phyloP scores from a whole-genome alignment of 2,329 filamentous ascomycete genomes.

The Trichophyton equinum region DNA sequence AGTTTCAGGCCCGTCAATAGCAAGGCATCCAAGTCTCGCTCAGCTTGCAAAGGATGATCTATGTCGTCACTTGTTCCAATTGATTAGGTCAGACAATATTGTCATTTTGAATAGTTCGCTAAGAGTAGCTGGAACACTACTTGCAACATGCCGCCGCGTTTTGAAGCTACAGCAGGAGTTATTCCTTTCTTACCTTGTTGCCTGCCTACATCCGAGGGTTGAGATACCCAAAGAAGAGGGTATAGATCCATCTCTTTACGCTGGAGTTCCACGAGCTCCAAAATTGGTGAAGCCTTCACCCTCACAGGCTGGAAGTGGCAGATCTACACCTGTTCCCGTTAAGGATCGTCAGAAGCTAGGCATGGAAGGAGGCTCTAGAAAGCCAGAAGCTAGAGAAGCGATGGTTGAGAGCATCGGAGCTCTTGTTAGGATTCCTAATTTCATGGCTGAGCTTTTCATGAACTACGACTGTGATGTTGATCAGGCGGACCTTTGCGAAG shows the following conservation, averaged over 20 bases:
- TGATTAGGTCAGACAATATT: slow-evolving; percentile 93
- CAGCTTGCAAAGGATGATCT: slow-evolving; percentile 82
- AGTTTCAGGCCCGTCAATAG: slow-evolving; percentile 89
- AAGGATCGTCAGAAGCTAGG: slow-evolving; percentile 88
- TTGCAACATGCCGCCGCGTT: slow-evolving; percentile 80
- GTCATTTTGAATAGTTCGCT: slow-evolving; percentile 85
- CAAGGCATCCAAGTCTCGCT: slow-evolving; percentile 77
- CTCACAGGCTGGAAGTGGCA: slow-evolving; percentile 63
- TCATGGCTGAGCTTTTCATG: slow-evolving; percentile 89
- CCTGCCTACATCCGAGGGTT: slow-evolving; percentile 84
- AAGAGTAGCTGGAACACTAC: slow-evolving; percentile 76
- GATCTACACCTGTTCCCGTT: slow-evolving; percentile 78
- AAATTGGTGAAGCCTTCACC: slow-evolving; percentile 71
- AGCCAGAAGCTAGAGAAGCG: slow-evolving; percentile 88
- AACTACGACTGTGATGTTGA: slow-evolving; percentile 97
- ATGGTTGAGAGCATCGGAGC: slow-evolving; percentile 97
- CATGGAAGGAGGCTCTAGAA: slow-evolving; percentile 78
- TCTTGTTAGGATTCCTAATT: slow-evolving; percentile 80
- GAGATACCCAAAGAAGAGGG: slow-evolving; percentile 83
- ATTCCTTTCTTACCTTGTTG: slow-evolving; percentile 85
- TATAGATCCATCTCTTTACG: slow-evolving; percentile 83
- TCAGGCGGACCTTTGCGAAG: slow-evolving; percentile 81
- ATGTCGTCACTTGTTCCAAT: slow-evolving; percentile 88
- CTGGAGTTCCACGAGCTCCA: slow-evolving; percentile 82
- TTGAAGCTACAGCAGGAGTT: slow-evolving; percentile 94